A percentile compares a stretch with the other conserved stretches of the same genome.
phyloP scores from a whole-genome alignment of 495 filamentous ascomycete genomes.

The Wilcoxina mikolae region DNA sequence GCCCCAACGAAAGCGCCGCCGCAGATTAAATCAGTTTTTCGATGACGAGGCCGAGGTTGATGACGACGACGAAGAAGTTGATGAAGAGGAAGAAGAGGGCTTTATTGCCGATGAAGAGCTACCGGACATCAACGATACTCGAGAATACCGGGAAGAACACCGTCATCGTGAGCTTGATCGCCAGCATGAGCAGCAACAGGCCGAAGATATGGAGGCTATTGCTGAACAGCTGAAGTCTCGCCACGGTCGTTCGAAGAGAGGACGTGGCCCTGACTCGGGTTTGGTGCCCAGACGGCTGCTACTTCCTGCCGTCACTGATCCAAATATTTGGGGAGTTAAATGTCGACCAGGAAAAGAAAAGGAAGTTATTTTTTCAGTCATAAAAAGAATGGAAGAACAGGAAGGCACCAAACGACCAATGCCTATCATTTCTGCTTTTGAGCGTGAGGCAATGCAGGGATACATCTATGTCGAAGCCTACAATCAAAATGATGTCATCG shows the following conservation, averaged over 20 bases:
- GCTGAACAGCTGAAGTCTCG: constrained; percentile 71
- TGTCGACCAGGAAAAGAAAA: constrained; percentile 91
- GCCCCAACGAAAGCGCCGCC: constrained; percentile 47
- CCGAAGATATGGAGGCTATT: constrained; percentile 79
- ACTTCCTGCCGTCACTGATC: constrained; percentile 88
- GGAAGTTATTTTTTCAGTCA: constrained; percentile 71
- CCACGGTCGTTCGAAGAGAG: constrained; percentile 46
- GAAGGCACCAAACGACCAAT: constrained; percentile 57
- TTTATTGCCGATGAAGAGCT: constrained; percentile 72
- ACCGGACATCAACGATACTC: constrained; percentile 55
- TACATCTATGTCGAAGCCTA: constrained; percentile 90
- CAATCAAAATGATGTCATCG: constrained; percentile 68
- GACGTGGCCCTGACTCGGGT: constrained; percentile 42
- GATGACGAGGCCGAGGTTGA: constrained; percentile 83
- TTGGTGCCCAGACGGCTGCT: constrained; percentile 74
- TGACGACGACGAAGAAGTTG: constrained; percentile 78
- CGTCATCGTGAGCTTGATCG: constrained; percentile 90
- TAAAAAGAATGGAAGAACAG: constrained; percentile 72
- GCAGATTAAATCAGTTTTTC: constrained; percentile 65
- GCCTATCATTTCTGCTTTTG: constrained; percentile 74
- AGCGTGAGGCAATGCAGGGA: constrained; percentile 77
- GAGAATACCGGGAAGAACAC: constrained; percentile 51
- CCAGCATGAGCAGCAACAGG: constrained; percentile 57
- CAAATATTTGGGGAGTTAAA: constrained; percentile 85
- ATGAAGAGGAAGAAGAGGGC: constrained; percentile 72